Evolutionary conservation across 169 alveolate species (phyloP).

Genomic region (Cryptosporidium meleagridis): DNA sequence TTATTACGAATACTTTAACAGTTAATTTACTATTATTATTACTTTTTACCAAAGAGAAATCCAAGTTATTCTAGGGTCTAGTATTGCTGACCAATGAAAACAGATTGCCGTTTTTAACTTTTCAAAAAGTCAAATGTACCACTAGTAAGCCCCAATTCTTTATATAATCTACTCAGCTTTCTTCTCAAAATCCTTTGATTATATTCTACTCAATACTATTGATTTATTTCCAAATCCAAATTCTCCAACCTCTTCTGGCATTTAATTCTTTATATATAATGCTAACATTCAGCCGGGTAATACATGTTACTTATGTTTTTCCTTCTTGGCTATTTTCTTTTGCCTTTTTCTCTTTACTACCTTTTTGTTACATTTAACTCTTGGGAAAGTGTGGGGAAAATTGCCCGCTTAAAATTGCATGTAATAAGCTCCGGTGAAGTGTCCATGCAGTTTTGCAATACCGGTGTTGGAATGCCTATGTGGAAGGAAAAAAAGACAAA

Average conservation of each 20-base stretch:
- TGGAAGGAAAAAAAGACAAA: no score
- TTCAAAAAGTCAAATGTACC: background rate
- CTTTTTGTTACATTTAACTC: constrained; percentile 6
- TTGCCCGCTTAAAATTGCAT: background rate
- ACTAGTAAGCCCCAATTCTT: no score
- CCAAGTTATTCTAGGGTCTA: no score
- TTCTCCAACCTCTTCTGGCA: background rate
- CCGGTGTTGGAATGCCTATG: background rate
- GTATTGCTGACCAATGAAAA: no score
- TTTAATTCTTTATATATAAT: background rate
- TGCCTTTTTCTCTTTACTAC: background rate
- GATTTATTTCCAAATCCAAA: background rate
- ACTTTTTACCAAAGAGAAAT: background rate
- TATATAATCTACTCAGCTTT: background rate
- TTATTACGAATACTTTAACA: background rate
- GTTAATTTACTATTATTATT: no score
- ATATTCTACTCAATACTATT: no score
- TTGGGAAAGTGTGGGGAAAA: background rate
- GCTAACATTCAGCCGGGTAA: background rate
- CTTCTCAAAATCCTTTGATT: background rate
- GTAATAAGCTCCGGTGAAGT: background rate
- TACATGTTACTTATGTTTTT: background rate
- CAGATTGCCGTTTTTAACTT: background rate
- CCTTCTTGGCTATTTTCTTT: background rate
- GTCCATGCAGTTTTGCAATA: background rate